Conservation (phyloP, 169 alveolate genomes). For the Cryptosporidium ubiquitum region DNA sequence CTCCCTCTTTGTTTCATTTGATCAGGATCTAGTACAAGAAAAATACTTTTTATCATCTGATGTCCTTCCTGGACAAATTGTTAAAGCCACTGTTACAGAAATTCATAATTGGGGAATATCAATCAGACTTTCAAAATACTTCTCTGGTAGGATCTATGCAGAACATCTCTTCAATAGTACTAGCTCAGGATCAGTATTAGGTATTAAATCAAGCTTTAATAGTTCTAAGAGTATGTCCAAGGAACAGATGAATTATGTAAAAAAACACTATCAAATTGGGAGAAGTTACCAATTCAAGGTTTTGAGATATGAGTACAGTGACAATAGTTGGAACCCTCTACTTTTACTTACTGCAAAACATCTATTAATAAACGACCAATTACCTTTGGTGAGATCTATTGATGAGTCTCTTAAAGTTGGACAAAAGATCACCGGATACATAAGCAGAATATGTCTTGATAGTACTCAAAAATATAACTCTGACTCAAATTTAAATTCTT, state of each 20-base stretch:
- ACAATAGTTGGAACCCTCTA: constrained; percentile 47
- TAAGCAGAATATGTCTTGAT: constrained; percentile 34
- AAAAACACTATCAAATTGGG: constrained; percentile 63
- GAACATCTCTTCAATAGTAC: constrained; percentile 47
- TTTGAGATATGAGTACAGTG: constrained; percentile 49
- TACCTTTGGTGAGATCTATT: constrained; percentile 1
- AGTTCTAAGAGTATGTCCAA: neutral
- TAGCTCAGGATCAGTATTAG: constrained; percentile 2
- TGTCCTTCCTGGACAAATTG: constrained; percentile 40
- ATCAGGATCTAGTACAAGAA: constrained; percentile 32
- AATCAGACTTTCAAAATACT: constrained; percentile 38
- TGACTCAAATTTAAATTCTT: neutral
- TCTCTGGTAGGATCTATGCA: constrained; percentile 47
- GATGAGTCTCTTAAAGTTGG: constrained; percentile 13
- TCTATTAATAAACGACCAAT: constrained; percentile 11
- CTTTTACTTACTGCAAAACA: constrained; percentile 44
- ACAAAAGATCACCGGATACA: constrained; percentile 39
- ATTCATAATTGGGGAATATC: constrained; percentile 57
- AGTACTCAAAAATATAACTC: neutral
- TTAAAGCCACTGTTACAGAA: constrained; percentile 29
- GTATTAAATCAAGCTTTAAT: neutral
- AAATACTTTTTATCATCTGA: constrained; percentile 19
- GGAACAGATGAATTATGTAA: constrained; percentile 38
- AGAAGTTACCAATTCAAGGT: constrained; percentile 38
- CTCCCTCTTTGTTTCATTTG: constrained; percentile 36